These are phyloP conservation scores for Rhizoctonia solani DNA, from an alignment of 1,284 basidiomycete genomes.

Conservation along the genomic window DNA sequence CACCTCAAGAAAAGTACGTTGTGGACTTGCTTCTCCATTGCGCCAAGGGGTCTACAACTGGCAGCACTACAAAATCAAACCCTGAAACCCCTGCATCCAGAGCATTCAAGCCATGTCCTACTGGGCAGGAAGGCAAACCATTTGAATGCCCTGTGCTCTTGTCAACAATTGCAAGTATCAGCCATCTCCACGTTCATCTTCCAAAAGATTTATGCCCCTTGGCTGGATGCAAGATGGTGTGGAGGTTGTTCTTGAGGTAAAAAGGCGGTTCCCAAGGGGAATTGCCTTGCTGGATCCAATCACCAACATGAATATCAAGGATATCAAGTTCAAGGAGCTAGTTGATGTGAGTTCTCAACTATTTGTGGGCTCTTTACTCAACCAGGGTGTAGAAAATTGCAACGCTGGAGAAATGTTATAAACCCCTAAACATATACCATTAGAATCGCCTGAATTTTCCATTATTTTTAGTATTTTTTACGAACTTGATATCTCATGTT, in stretches of 20 bases:
- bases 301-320: constrained; percentile 95
- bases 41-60: constrained; percentile 62
- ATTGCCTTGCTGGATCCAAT: constrained; percentile 90
- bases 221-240: constrained; percentile 77
- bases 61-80: constrained; percentile 61
- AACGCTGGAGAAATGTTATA: too few relatives aligned
- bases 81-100: constrained; percentile 54
- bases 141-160: constrained; percentile 89
- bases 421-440: too few relatives aligned
- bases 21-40: constrained; percentile 92
- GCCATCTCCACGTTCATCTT: constrained; percentile 84
- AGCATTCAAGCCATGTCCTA: constrained; percentile 72
- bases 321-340: constrained; percentile 88
- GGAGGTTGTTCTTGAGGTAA: constrained; percentile 89
- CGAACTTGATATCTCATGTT: too few relatives aligned
- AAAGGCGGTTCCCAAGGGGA: constrained; percentile 86
- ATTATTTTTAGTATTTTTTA: too few relatives aligned
- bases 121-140: constrained; percentile 75
- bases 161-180: constrained; percentile 84
- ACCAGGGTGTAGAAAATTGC: constrained; percentile 77
- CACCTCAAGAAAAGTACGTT: constrained; percentile 87
- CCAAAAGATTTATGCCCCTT: constrained; percentile 87
- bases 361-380: too few relatives aligned
- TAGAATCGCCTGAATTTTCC: too few relatives aligned
- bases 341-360: constrained; percentile 72